These are phyloP conservation scores for Beauveria brongniartii DNA, from an alignment of 2,329 filamentous ascomycete genomes.

Conservation along the genomic window DNA sequence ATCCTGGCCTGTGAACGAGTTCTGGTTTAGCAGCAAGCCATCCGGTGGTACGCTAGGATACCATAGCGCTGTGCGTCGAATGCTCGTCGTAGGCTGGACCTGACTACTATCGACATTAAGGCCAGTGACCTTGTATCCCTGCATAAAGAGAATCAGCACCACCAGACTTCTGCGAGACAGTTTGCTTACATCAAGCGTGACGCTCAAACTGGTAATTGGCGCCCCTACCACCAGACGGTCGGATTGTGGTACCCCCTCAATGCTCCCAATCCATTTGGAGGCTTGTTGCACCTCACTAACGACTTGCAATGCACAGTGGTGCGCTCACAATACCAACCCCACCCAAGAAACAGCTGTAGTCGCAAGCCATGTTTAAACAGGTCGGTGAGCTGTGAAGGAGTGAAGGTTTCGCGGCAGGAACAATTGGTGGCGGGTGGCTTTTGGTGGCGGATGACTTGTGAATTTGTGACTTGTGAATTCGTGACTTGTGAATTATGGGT, in stretches of 20 bases:
- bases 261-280: neutral
- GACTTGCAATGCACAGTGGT: neutral
- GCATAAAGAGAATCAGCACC: neutral
- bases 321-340: too few relatives aligned
- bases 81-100: neutral
- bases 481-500: too few relatives aligned
- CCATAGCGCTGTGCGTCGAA: neutral
- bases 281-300: neutral
- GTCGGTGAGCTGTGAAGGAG: too few relatives aligned
- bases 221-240: neutral
- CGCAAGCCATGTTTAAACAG: too few relatives aligned
- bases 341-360: too few relatives aligned
- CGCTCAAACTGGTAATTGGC: neutral
- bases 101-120: too few relatives aligned
- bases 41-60: neutral
- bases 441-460: too few relatives aligned
- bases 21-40: neutral
- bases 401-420: too few relatives aligned
- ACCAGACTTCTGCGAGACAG: rapidly evolving
- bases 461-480: too few relatives aligned
- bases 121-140: neutral
- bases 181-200: neutral
- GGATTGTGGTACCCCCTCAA: neutral
- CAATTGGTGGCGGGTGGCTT: too few relatives aligned
- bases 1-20: neutral